Percentiles rank a stretch among this genome's conserved stretches.
phyloP scores from a whole-genome alignment of 257 asterid species.

The Ajuga chamaepitys region DNA sequence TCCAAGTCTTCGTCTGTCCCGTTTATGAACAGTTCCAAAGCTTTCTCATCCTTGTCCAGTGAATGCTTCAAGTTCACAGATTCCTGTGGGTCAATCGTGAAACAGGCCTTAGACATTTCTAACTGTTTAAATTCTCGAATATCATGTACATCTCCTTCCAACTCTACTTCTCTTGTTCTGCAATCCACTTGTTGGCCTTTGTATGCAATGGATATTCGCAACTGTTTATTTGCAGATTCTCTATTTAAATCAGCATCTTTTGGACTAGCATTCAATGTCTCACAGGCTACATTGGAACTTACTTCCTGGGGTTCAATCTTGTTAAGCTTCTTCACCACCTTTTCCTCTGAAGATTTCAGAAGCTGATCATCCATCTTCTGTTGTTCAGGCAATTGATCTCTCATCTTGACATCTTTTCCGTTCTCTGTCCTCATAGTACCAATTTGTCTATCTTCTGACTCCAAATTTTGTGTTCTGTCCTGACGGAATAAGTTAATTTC shows the following conservation, averaged over 20 bases:
- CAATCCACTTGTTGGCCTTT: constrained; percentile 10
- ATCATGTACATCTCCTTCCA: background rate
- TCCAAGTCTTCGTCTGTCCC: constrained; percentile 23
- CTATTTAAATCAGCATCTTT: background rate
- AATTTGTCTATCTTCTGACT: constrained; percentile 1
- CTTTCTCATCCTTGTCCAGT: constrained; percentile 13
- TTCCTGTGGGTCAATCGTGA: constrained; percentile 14
- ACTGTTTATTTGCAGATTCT: background rate
- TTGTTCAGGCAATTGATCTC: background rate
- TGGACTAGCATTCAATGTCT: constrained; percentile 5
- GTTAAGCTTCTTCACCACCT: constrained; percentile 3
- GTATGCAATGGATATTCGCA: background rate
- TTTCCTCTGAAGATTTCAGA: background rate
- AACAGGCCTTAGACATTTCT: background rate
- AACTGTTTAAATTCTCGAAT: constrained; percentile 12
- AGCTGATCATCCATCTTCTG: constrained; percentile 7
- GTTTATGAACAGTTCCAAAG: constrained; percentile 17
- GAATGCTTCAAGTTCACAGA: background rate
- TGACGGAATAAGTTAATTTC: constrained; percentile 6
- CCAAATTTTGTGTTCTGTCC: constrained; percentile 6
- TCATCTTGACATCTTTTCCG: background rate
- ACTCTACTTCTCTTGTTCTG: constrained; percentile 12
- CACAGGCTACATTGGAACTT: constrained; percentile 1
- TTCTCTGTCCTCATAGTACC: background rate
- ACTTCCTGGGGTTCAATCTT: background rate